Evolutionary conservation across 1,284 basidiomycete species (phyloP).

Genomic region (Rhodotorula sp.): DNA sequence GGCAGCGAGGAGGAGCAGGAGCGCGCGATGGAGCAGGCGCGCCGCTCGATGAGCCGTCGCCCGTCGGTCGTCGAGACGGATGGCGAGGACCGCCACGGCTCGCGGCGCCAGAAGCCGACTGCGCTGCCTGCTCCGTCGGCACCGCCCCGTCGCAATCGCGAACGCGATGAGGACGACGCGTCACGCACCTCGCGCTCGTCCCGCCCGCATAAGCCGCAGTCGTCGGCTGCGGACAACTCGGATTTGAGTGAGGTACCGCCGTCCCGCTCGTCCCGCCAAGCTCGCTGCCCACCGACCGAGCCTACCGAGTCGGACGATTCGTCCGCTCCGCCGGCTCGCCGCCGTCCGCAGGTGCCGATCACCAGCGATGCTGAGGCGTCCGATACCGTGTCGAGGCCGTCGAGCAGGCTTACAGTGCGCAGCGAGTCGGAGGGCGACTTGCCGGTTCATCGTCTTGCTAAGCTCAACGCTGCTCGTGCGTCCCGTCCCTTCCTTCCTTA

Average conservation of each 20-base stretch:
- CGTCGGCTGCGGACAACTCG: background rate
- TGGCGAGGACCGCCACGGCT: background rate
- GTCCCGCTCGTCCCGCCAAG: background rate
- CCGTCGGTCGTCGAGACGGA: background rate
- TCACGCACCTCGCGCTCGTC: background rate
- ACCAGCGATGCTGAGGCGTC: conserved; percentile 9
- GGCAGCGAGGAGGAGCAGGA: conserved; percentile 14
- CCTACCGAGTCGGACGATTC: background rate
- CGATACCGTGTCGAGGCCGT: background rate
- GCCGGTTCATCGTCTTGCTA: conserved; percentile 10
- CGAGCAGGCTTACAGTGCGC: conserved; percentile 2
- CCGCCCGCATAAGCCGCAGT: background rate
- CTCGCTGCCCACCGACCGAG: background rate
- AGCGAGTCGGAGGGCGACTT: conserved; percentile 19
- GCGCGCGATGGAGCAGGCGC: background rate
- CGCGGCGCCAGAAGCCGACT: background rate
- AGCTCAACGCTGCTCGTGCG: conserved; percentile 11
- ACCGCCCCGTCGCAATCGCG: too few species aligned
- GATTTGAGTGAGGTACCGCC: background rate
- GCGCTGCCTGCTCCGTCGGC: background rate
- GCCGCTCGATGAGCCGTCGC: background rate
- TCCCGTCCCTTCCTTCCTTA: background rate
- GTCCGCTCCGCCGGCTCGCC: background rate
- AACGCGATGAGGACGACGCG: background rate
- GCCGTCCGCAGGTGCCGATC: background rate